Conservation (phyloP, 1,284 basidiomycete species). For the Lentinus polychrous region DNA sequence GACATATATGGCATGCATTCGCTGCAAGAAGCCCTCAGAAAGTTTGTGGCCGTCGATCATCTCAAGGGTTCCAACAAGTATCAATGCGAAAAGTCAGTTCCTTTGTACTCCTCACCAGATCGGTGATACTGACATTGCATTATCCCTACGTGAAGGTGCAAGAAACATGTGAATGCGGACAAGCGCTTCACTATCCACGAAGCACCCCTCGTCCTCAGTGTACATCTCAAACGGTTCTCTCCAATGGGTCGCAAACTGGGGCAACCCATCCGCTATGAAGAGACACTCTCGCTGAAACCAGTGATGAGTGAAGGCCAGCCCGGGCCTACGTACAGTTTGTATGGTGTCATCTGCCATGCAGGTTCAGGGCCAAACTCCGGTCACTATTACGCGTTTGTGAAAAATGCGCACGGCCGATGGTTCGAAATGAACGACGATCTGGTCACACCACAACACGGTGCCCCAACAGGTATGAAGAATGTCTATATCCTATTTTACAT, state of each 20-base stretch:
- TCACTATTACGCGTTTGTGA: conserved; percentile 91
- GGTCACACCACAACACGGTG: conserved; percentile 39
- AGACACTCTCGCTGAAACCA: conserved; percentile 68
- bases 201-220: conserved; percentile 85
- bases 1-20: conserved; percentile 69
- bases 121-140: conserved; percentile 6
- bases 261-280: conserved; percentile 73
- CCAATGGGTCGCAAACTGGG: conserved; percentile 85
- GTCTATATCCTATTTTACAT: conserved; percentile 96
- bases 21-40: conserved; percentile 73
- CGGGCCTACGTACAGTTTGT: conserved; percentile 82
- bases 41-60: conserved; percentile 79
- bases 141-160: conserved; percentile 69
- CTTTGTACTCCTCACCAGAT: conserved; percentile 2
- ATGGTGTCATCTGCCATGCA: conserved; percentile 90
- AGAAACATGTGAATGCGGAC: conserved; percentile 79
- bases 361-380: conserved; percentile 92
- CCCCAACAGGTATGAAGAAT: conserved; percentile 63
- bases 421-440: conserved; percentile 92
- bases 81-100: conserved; percentile 90
- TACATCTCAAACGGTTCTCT: conserved; percentile 97
- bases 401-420: conserved; percentile 70
- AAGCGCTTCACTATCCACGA: conserved; percentile 87
- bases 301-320: conserved; percentile 80
- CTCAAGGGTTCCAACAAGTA: conserved; percentile 94